Evolutionary conservation across 768 basidiomycete species (phyloP).

Genomic region (Dendrothele bispora): DNA sequence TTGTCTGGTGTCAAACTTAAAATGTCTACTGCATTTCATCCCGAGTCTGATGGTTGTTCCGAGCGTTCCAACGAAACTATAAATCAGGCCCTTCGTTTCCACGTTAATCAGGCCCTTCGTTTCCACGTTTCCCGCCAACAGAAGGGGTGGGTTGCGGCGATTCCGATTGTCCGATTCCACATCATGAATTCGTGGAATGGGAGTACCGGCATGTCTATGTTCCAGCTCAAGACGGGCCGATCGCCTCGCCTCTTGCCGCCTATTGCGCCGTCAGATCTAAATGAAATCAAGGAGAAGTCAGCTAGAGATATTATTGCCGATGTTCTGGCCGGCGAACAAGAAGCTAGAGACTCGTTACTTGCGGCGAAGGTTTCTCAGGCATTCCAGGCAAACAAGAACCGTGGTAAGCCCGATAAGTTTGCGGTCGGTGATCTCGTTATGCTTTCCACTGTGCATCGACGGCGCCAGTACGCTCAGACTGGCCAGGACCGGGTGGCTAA

Average conservation of each 20-base stretch:
- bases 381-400: too few relatives aligned
- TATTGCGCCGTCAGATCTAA: not conserved
- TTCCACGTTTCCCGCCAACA: conserved; percentile 17
- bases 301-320: too few relatives aligned
- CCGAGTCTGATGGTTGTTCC: conserved; percentile 26
- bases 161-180: conserved; percentile 24
- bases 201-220: conserved; percentile 26
- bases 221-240: conserved; percentile 22
- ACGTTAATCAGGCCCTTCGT: too few relatives aligned
- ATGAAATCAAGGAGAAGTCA: not conserved
- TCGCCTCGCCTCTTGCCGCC: conserved; percentile 23
- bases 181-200: conserved; percentile 30
- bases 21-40: conserved; percentile 29
- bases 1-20: conserved; percentile 18
- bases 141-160: conserved; percentile 21
- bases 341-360: too few relatives aligned
- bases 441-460: too few relatives aligned
- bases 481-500: too few relatives aligned
- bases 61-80: conserved; percentile 23
- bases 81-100: conserved; percentile 13
- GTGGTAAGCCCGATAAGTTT: too few relatives aligned
- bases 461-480: too few relatives aligned
- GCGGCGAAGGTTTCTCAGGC: too few relatives aligned
- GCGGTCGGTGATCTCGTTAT: too few relatives aligned
- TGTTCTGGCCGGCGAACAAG: too few relatives aligned